Conservation (phyloP, 257 asterid genomes). For the Capsicum baccatum region DNA sequence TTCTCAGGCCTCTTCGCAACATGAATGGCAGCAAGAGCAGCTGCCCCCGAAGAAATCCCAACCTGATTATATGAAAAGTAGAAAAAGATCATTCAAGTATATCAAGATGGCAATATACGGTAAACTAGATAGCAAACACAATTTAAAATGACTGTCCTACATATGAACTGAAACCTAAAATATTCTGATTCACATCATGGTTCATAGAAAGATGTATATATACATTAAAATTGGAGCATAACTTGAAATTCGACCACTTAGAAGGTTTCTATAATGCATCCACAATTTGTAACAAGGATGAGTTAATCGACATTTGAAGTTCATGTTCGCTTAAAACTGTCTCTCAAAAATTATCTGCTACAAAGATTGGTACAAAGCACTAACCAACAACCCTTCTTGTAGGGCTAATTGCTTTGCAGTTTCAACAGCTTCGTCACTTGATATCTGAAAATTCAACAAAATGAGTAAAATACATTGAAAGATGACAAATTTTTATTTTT, state of each 20-base stretch:
- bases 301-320: neutral
- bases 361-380: conserved; percentile 38
- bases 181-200: neutral
- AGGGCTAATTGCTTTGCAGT: conserved; percentile 90
- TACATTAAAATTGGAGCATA: neutral
- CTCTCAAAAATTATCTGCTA: neutral
- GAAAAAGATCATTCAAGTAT: neutral
- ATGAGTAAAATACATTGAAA: conserved; percentile 26
- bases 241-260: neutral
- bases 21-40: conserved; percentile 85
- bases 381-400: conserved; percentile 93
- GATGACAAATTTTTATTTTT: neutral
- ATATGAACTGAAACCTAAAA: neutral
- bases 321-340: neutral
- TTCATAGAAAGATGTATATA: neutral
- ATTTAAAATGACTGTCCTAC: neutral
- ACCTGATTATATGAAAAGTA: conserved; percentile 53
- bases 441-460: conserved; percentile 53
- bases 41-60: conserved; percentile 99
- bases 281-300: neutral
- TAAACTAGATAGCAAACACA: neutral
- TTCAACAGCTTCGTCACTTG: conserved; percentile 92
- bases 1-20: conserved; percentile 95
- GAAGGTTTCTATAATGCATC: neutral
- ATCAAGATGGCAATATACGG: neutral